A percentile compares a stretch with the other conserved stretches of the same genome.
Conservation (phyloP, 345 rosid species). For the Corymbia maculata region DNA sequence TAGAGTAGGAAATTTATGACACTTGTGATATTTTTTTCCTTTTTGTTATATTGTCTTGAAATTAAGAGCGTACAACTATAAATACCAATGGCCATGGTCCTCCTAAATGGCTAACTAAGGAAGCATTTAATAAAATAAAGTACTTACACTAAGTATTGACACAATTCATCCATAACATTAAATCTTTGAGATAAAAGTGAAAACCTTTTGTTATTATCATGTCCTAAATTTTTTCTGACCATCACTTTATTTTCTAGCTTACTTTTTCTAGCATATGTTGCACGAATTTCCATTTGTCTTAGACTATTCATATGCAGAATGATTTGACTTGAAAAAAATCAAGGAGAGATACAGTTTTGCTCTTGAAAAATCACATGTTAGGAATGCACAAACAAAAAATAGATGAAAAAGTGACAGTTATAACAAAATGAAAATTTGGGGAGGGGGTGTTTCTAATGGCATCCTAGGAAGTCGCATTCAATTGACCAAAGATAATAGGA, state of each 20-base stretch:
- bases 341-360: background rate
- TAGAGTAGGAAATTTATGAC: too few relatives aligned
- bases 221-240: background rate
- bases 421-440: background rate
- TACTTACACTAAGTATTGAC: too few relatives aligned
- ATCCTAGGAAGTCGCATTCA: too few relatives aligned
- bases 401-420: background rate
- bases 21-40: too few relatives aligned
- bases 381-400: background rate
- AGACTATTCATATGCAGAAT: background rate
- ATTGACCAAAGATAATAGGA: too few relatives aligned
- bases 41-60: too few relatives aligned
- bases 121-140: too few relatives aligned
- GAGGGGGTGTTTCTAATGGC: background rate
- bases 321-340: background rate
- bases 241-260: background rate
- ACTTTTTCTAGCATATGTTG: background rate
- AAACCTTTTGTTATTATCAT: too few relatives aligned
- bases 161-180: background rate
- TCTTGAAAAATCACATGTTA: background rate
- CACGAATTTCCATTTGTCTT: background rate
- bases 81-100: too few relatives aligned
- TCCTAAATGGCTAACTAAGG: too few relatives aligned
- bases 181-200: background rate
- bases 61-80: too few relatives aligned